Conservation (phyloP, 1,139 yeast genomes). For the Taphrina deformans region DNA sequence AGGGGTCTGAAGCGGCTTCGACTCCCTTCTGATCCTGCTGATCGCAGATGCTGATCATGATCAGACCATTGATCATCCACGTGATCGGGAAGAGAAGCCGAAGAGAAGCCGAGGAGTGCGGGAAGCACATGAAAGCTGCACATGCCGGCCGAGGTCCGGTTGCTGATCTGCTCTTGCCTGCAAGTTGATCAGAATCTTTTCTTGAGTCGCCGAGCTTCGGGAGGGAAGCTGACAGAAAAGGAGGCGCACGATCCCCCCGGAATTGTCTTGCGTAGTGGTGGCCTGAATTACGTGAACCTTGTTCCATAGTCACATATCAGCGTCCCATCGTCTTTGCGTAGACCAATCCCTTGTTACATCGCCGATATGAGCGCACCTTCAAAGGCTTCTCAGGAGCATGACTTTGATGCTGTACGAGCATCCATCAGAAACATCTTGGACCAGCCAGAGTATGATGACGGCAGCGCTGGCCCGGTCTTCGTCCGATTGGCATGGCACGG, state of each 20-base stretch:
- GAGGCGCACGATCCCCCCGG: constrained; percentile 6
- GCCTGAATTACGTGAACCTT: background rate
- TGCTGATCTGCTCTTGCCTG: no score
- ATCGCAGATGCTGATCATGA: no score
- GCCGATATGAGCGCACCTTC: constrained; percentile 21
- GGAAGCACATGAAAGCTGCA: no score
- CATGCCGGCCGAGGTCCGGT: no score
- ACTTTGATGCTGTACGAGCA: constrained; percentile 58
- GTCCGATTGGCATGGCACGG: constrained; percentile 76
- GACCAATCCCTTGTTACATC: no score
- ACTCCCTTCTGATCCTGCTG: no score
- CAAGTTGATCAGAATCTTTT: no score
- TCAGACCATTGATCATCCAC: no score
- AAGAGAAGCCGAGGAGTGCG: no score
- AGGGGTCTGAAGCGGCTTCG: no score
- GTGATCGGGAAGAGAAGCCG: no score
- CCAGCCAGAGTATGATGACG: constrained; percentile 70
- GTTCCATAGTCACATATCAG: background rate
- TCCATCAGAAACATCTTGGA: constrained; percentile 73
- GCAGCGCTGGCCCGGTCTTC: constrained; percentile 69
- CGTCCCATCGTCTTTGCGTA: background rate
- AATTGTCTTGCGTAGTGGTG: background rate
- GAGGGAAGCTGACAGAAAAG: background rate
- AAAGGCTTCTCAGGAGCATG: constrained; percentile 29
- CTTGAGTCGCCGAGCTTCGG: background rate